phyloP scores from a whole-genome alignment of 1,284 basidiomycete genomes.

The Nidula niveotomentosa region DNA sequence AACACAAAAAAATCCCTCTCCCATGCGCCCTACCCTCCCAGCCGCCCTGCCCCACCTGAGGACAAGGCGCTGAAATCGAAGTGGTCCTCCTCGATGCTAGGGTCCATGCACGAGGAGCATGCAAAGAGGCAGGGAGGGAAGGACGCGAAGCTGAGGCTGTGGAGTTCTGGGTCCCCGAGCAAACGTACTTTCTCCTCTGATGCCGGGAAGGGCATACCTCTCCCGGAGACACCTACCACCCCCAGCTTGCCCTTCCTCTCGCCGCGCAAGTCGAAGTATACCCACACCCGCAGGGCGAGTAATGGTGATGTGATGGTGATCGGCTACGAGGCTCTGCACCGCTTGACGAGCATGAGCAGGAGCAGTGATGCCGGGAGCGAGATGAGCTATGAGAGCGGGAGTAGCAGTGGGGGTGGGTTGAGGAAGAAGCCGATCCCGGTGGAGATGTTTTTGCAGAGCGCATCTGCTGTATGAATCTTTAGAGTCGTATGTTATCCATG shows the following conservation, averaged over 20 bases:
- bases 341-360: constrained; percentile 16
- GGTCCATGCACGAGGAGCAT: constrained; percentile 40
- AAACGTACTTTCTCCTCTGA: constrained; percentile 2
- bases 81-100: constrained; percentile 66
- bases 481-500: not conserved
- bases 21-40: constrained; percentile 2
- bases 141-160: constrained; percentile 39
- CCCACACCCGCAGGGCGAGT: not conserved
- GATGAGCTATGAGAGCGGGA: constrained; percentile 32
- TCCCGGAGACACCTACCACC: constrained; percentile 17
- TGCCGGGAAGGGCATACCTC: constrained; percentile 6
- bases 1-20: no score
- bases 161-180: constrained; percentile 10
- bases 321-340: not conserved
- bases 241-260: constrained; percentile 5
- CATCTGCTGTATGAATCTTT: constrained; percentile 2
- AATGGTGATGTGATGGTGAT: no score
- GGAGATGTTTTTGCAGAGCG: constrained; percentile 51
- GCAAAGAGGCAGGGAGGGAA: constrained; percentile 22
- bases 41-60: constrained; percentile 1
- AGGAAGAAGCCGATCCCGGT: constrained; percentile 64
- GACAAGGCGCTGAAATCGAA: constrained; percentile 47
- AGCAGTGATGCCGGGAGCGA: constrained; percentile 34
- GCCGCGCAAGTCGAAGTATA: not conserved
- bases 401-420: constrained; percentile 33